A percentile compares a stretch with the other conserved stretches of the same genome.
These are phyloP conservation scores for Sarocladium kiliense DNA, from an alignment of 2,329 filamentous ascomycete genomes.

Conservation along the genomic window DNA sequence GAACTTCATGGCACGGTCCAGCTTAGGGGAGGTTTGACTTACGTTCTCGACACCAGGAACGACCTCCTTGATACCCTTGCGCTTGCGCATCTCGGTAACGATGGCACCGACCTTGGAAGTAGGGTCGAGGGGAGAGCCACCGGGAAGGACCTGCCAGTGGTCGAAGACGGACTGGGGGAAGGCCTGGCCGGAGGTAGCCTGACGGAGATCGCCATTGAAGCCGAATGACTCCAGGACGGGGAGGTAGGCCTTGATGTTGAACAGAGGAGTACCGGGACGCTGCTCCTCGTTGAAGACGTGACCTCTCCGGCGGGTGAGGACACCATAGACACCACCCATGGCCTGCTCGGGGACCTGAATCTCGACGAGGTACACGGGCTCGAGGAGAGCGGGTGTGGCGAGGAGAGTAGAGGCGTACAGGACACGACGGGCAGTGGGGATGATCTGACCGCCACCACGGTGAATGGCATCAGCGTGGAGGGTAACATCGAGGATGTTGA, in stretches of 20 bases:
- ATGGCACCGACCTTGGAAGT: constrained; percentile 78
- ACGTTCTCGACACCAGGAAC: constrained; percentile 93
- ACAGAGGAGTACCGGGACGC: constrained; percentile 95
- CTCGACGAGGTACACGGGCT: constrained; percentile 98
- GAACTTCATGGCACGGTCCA: background rate
- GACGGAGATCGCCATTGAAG: constrained; percentile 96
- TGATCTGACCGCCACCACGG: constrained; percentile 98
- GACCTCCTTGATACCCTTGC: constrained; percentile 98
- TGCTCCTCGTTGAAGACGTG: constrained; percentile 99
- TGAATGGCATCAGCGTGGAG: constrained; percentile 99
- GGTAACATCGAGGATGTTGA: constrained; percentile 99
- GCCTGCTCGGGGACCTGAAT: constrained; percentile 98
- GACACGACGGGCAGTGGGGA: constrained; percentile 95
- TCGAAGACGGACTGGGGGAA: constrained; percentile 99
- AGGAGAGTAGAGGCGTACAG: constrained; percentile 90
- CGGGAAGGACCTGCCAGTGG: constrained; percentile 94
- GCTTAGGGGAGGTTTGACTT: constrained; percentile 42
- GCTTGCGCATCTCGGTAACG: constrained; percentile 89
- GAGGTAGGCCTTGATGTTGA: constrained; percentile 98
- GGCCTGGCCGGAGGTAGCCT: constrained; percentile 90
- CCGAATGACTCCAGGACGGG: constrained; percentile 97
- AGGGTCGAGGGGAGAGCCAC: constrained; percentile 84
- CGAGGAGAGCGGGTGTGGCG: constrained; percentile 83
- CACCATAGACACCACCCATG: constrained; percentile 99
- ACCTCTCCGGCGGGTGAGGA: constrained; percentile 94